These are phyloP conservation scores for Plantago elongata DNA, from an alignment of 257 asterid species.

Conservation along the genomic window DNA sequence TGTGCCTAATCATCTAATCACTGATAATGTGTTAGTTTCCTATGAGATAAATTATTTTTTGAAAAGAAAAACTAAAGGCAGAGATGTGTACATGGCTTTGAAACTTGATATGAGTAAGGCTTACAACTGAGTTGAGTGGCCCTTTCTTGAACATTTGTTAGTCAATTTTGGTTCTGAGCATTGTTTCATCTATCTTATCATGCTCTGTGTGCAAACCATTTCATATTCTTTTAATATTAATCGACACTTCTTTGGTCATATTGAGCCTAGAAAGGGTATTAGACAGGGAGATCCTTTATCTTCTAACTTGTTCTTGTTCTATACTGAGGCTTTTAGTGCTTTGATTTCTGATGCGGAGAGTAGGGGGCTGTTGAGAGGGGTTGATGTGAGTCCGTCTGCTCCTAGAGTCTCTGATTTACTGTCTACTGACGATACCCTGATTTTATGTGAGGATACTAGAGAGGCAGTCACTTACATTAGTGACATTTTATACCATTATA, in stretches of 20 bases:
- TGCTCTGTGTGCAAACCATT: background rate
- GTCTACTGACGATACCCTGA: background rate
- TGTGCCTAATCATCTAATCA: too few species aligned
- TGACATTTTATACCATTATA: too few species aligned
- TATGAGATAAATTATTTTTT: too few species aligned
- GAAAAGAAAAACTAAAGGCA: too few species aligned
- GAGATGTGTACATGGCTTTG: too few species aligned
- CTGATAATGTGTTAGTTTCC: too few species aligned
- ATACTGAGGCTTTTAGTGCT: background rate
- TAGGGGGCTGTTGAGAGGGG: background rate
- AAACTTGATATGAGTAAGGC: too few species aligned
- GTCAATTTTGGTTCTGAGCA: background rate
- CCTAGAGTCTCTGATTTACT: background rate
- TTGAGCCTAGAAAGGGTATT: too few species aligned
- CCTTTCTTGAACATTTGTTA: background rate
- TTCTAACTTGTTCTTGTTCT: background rate
- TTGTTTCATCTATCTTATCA: background rate
- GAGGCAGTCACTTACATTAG: background rate
- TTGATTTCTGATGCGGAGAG: background rate
- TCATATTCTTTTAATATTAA: background rate
- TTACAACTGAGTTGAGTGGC: background rate
- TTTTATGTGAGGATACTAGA: background rate
- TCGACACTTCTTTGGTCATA: background rate
- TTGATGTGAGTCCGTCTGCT: background rate
- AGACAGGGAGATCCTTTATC: background rate